Percentiles rank a stretch among this genome's conserved stretches.
Conservation (phyloP, 176 grass and related monocot genomes). For the Musa troglodytarum region DNA sequence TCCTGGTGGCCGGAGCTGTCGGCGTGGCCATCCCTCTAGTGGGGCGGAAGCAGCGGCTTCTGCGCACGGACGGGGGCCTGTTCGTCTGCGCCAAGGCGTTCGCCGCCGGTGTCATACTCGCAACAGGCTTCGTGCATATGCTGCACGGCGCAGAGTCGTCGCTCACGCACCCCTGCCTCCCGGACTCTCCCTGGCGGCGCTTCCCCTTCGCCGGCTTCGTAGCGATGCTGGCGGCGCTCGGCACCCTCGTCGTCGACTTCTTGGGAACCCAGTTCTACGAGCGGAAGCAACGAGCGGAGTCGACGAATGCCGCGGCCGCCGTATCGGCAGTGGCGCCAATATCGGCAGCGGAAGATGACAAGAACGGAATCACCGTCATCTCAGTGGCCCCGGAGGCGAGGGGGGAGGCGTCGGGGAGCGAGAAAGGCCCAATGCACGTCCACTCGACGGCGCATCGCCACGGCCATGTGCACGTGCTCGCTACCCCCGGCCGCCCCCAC, state of each 20-base stretch:
- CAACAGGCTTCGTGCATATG: slow-evolving; percentile 87
- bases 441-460: slow-evolving; percentile 29
- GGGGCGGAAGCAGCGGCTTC: slow-evolving; percentile 40
- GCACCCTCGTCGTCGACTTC: slow-evolving; percentile 67
- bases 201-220: slow-evolving; percentile 80
- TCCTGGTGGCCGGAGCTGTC: slow-evolving; percentile 38
- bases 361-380: slow-evolving; percentile 19
- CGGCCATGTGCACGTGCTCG: slow-evolving; percentile 12
- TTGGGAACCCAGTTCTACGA: slow-evolving; percentile 63
- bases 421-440: slow-evolving; percentile 4
- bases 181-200: slow-evolving; percentile 25
- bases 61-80: slow-evolving; percentile 35
- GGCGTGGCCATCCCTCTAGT: slow-evolving; percentile 55
- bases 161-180: slow-evolving; percentile 49
- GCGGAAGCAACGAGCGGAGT: slow-evolving; percentile 39
- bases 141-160: slow-evolving; percentile 49
- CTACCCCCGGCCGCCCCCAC: background rate
- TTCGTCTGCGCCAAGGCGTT: slow-evolving; percentile 57
- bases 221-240: slow-evolving; percentile 70
- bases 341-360: slow-evolving; percentile 13
- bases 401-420: background rate
- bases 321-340: slow-evolving; percentile 22
- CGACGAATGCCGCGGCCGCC: slow-evolving; percentile 32
- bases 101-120: slow-evolving; percentile 67
- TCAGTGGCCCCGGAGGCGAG: background rate